Base-by-base conservation (phyloP, 495 filamentous ascomycete species). In the Neurospora sp. region DNA sequence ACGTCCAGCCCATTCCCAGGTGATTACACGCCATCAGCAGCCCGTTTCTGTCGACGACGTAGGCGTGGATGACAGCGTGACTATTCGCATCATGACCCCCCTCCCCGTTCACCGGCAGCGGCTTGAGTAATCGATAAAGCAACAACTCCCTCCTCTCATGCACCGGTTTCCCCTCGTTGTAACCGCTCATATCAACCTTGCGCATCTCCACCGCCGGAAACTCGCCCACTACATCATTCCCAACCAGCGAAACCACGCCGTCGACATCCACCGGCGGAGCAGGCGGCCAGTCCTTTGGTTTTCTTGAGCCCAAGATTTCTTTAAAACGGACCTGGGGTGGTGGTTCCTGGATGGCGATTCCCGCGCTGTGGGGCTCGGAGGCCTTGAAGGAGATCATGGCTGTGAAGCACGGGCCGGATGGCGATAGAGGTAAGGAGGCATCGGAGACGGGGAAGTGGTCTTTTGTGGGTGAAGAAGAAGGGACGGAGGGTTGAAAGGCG, bases 21-120 rank as follows among this genome's bases (percentile, higher is more conserved):
- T 91, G 85, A 44, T 91, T 89, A 4, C 85, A 83, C 41, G 89
- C 83, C 79, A 92, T 82, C 75, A 91, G 83, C 71, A 93, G 79
- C 0, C 89, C 90, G 77, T 93, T 93, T 48, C 89, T 85, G 76
- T 93, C 91, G 38, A 86, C 87, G 2, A 89, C 86, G 79, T 89
- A 93, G 69, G 91, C 87, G 78, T 93, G 91, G 18, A 87, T 86
- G 72, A 85, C 85, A 5, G 89, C 85, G 78, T 92, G 90, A 10
- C 88, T 31, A 31, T 31, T 31, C 2, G 27, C 27, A 3, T 31
- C 27, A 31, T 31, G 27, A 31, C 27, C 27, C 27, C 27, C 27
- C 35, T 74, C 74, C 31, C 74, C 16, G 9, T 59, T 27, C 70
- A 8, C 37, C 73, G 83, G 79, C 0, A 85, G 73, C 35, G 81